These are phyloP conservation scores for Rubia yunnanensis DNA, from an alignment of 257 asterid genomes.

Conservation along the genomic window DNA sequence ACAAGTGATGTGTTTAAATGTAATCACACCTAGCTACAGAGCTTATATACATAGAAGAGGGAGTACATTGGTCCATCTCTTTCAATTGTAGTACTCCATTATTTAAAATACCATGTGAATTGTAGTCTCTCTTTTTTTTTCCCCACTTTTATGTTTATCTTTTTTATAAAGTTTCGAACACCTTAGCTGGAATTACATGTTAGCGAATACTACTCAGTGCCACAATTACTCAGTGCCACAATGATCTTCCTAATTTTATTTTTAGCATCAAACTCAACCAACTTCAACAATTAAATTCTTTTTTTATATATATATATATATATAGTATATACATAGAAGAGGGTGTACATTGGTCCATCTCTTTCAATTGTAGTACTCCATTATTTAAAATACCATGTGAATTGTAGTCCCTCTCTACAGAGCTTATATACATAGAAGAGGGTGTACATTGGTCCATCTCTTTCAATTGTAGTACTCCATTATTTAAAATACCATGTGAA, in stretches of 20 bases:
- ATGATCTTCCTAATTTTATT: no score
- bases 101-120: slow-evolving; percentile 15
- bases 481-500: slow-evolving; percentile 16
- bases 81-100: slow-evolving; percentile 9
- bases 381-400: slow-evolving; percentile 16
- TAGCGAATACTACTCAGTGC: no score
- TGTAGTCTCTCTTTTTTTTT: not conserved
- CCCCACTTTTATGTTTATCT: not conserved
- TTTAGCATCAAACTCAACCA: no score
- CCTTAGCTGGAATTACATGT: slow-evolving; percentile 10
- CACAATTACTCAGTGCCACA: no score
- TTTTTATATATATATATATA: no score
- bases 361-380: slow-evolving; percentile 7
- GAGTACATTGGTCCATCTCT: slow-evolving; percentile 5
- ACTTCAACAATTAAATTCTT: no score
- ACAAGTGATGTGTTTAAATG: slow-evolving; percentile 29
- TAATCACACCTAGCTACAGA: not conserved
- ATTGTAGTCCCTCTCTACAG: not conserved
- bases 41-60: slow-evolving; percentile 4
- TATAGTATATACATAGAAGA: slow-evolving; percentile 3
- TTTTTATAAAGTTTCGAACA: not conserved
- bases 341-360: slow-evolving; percentile 8
- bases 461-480: slow-evolving; percentile 8
- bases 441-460: slow-evolving; percentile 6
- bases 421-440: slow-evolving; percentile 3